phyloP scores from a whole-genome alignment of 768 basidiomycete genomes.

The Pisolithus albus region DNA sequence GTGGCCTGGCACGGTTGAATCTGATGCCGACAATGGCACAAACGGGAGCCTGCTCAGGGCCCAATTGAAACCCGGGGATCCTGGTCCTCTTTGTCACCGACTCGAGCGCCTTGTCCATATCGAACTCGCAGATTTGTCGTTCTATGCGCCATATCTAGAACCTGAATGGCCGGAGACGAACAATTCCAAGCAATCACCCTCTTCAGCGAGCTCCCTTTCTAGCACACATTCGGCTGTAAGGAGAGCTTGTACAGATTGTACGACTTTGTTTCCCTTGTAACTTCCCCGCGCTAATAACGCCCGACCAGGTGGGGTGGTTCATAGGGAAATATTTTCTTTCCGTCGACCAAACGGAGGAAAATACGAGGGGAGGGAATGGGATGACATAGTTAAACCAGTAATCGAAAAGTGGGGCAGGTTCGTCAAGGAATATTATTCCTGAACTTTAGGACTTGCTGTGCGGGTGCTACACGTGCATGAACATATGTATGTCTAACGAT shows the following conservation, averaged over 20 bases:
- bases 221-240: conserved; percentile 11
- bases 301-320: conserved; percentile 44
- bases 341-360: conserved; percentile 43
- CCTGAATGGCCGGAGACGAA: conserved; percentile 38
- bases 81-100: conserved; percentile 63
- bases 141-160: conserved; percentile 54
- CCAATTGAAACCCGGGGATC: conserved; percentile 51
- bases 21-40: conserved; percentile 28
- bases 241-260: conserved; percentile 38
- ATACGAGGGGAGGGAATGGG: conserved; percentile 67
- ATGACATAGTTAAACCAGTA: conserved; percentile 63
- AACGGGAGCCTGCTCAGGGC: conserved; percentile 54
- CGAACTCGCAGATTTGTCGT: conserved; percentile 64
- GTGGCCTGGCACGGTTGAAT: conserved; percentile 55
- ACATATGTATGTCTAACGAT: not conserved
- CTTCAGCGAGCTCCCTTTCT: conserved; percentile 7
- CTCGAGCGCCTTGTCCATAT: conserved; percentile 76
- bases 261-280: conserved; percentile 22
- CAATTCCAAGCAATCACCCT: conserved; percentile 17
- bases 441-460: conserved; percentile 6
- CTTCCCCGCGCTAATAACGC: not conserved
- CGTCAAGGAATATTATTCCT: conserved; percentile 30
- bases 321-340: conserved; percentile 80
- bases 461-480: not conserved
- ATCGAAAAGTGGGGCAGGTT: conserved; percentile 75